Conservation (phyloP, 768 basidiomycete species). For the Boletus subparvulus region DNA sequence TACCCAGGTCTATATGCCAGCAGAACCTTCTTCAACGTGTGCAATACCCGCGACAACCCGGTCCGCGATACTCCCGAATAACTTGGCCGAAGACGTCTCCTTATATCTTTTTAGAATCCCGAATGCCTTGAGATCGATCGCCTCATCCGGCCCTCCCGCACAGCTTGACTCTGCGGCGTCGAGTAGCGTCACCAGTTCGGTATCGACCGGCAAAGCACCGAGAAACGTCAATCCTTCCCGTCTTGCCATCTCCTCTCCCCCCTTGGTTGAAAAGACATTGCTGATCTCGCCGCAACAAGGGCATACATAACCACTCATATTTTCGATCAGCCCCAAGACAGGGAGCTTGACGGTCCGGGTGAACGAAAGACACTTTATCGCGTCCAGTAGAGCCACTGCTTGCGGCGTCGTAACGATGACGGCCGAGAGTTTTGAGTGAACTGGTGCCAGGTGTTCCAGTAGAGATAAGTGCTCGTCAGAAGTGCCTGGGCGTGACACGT, state of each 20-base stretch:
- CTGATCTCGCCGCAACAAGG: constrained; percentile 96
- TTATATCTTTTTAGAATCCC: constrained; percentile 60
- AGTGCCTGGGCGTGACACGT: constrained; percentile 61
- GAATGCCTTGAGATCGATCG: constrained; percentile 38
- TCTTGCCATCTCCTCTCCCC: constrained; percentile 85
- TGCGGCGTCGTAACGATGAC: constrained; percentile 97
- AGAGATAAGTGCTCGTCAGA: constrained; percentile 98
- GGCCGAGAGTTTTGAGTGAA: constrained; percentile 74
- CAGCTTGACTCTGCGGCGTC: constrained; percentile 56
- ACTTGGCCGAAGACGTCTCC: constrained; percentile 63
- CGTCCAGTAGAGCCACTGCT: constrained; percentile 92
- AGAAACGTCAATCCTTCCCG: constrained; percentile 74
- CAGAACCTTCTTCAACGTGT: constrained; percentile 9
- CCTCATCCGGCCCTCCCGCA: constrained; percentile 19
- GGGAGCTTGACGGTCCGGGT: constrained; percentile 84
- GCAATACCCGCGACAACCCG: constrained; percentile 38
- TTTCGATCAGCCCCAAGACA: constrained; percentile 91
- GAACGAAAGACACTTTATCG: constrained; percentile 95
- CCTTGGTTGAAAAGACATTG: constrained; percentile 93
- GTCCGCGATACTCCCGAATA: constrained; percentile 63
- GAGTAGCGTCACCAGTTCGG: constrained; percentile 81
- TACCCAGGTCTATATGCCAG: neutral
- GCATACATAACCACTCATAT: constrained; percentile 98
- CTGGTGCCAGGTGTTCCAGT: constrained; percentile 87
- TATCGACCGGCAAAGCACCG: constrained; percentile 90